A percentile compares a stretch with the other conserved stretches of the same genome.
Conservation (phyloP, 148 eudicot genomes). For the Camellia japonica region DNA sequence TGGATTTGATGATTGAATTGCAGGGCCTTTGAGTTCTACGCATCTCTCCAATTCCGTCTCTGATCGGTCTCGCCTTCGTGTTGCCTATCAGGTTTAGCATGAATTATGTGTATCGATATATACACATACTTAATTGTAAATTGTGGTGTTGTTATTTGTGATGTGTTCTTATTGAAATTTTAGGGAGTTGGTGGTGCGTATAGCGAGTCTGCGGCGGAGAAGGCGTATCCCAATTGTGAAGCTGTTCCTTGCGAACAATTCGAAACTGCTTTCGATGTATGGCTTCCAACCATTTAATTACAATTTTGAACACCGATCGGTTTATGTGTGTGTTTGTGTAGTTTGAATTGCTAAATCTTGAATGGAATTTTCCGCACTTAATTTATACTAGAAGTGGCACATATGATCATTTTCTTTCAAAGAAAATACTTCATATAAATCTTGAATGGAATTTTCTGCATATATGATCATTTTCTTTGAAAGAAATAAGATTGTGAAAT, state of each 20-base stretch:
- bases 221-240: constrained; percentile 43
- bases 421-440: too few species aligned
- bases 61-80: constrained; percentile 41
- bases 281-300: constrained; percentile 4
- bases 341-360: too few species aligned
- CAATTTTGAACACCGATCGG: not conserved
- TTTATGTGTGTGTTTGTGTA: too few species aligned
- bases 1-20: not conserved
- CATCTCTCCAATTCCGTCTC: constrained; percentile 19
- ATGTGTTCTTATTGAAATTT: not conserved
- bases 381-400: too few species aligned
- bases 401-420: too few species aligned
- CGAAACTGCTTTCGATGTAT: constrained; percentile 59
- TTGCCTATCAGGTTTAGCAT: constrained; percentile 60
- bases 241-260: constrained; percentile 77
- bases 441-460: too few species aligned
- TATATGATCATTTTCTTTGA: too few species aligned
- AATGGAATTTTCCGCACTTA: too few species aligned
- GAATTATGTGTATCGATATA: not conserved
- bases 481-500: too few species aligned
- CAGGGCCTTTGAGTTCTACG: constrained; percentile 31
- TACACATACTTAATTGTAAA: too few species aligned
- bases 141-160: not conserved
- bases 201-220: constrained; percentile 38
- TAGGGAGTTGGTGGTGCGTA: constrained; percentile 76